Evolutionary conservation across 768 basidiomycete genomes (phyloP).

Genomic region (Gelatoporia subvermispora): DNA sequence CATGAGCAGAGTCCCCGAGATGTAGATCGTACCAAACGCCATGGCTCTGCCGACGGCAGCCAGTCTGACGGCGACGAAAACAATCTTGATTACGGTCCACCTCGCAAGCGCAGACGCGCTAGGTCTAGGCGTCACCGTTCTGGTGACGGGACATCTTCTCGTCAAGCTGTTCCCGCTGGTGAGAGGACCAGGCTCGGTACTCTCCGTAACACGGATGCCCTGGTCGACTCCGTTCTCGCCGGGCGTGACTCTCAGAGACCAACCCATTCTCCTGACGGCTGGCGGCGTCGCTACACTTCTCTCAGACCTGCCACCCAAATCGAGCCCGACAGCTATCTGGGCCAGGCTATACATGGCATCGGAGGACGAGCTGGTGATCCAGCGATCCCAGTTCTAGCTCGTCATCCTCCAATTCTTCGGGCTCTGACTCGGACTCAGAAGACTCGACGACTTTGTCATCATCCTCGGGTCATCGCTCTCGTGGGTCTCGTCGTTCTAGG

Average conservation of each 20-base stretch:
- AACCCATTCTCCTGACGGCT: background rate
- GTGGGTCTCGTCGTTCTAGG: too few relatives aligned
- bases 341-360: background rate
- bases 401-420: background rate
- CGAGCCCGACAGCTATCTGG: slow-evolving; percentile 6
- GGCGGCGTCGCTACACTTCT: background rate
- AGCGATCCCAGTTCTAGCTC: too few relatives aligned
- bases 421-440: background rate
- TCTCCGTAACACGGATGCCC: background rate
- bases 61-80: too few relatives aligned
- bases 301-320: slow-evolving; percentile 6
- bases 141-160: background rate
- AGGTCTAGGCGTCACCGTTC: background rate
- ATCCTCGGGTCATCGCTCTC: too few relatives aligned
- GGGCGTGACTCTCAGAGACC: background rate
- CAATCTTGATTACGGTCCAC: too few relatives aligned
- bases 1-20: too few relatives aligned
- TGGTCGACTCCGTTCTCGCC: background rate
- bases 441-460: background rate
- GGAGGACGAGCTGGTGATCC: background rate
- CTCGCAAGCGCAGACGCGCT: too few relatives aligned
- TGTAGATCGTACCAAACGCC: too few relatives aligned
- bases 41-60: too few relatives aligned
- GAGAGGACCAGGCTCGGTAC: background rate
- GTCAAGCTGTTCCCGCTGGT: background rate